Evolutionary conservation across 306 rosid species (phyloP).

Genomic region (Malus asiatica): DNA sequence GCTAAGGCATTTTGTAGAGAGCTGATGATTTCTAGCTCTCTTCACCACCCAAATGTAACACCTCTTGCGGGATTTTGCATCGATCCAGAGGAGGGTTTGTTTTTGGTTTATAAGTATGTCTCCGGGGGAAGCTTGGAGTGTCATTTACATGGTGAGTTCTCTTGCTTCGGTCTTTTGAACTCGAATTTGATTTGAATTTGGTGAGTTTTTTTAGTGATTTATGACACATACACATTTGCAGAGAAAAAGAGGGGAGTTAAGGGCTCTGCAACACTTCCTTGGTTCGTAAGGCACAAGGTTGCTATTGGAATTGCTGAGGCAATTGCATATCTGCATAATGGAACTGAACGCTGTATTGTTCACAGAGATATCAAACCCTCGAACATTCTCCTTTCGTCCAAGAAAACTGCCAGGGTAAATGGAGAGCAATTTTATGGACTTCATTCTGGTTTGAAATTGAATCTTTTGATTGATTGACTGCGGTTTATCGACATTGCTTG

Average conservation of each 20-base stretch:
- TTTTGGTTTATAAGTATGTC: conserved; percentile 81
- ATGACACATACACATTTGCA: conserved; percentile 21
- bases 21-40: conserved; percentile 87
- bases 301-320: conserved; percentile 89
- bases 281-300: conserved; percentile 88
- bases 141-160: conserved; percentile 66
- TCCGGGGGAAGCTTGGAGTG: conserved; percentile 92
- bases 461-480: conserved; percentile 12
- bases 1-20: conserved; percentile 90
- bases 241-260: conserved; percentile 56
- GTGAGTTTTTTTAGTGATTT: conserved; percentile 16
- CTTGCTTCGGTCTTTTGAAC: not conserved
- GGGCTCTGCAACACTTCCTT: conserved; percentile 53
- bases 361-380: conserved; percentile 95
- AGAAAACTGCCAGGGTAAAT: conserved; percentile 69
- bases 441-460: not conserved
- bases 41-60: conserved; percentile 61
- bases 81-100: conserved; percentile 79
- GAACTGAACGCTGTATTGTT: conserved; percentile 94
- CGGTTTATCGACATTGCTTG: conserved; percentile 4
- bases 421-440: conserved; percentile 5
- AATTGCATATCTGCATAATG: conserved; percentile 66
- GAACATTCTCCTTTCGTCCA: conserved; percentile 90
- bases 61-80: conserved; percentile 84
- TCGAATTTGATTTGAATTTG: conserved; percentile 10